Evolutionary conservation across 768 basidiomycete genomes (phyloP).

Genomic region (Neoboletus subvelutipes): DNA sequence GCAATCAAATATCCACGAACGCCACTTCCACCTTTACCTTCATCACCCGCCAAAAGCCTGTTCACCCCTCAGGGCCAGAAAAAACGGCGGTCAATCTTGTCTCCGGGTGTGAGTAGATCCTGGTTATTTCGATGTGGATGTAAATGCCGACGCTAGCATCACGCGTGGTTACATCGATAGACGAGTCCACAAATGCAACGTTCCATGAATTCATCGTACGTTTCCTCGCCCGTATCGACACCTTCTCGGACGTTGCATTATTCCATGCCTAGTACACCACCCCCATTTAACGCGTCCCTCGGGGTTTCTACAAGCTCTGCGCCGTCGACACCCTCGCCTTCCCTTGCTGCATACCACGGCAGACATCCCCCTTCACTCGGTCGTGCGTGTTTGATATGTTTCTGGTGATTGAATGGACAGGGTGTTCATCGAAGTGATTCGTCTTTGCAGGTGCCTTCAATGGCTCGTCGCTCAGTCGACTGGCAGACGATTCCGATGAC

Average conservation of each 20-base stretch:
- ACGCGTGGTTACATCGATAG: background rate
- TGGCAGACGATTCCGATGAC: conserved; percentile 31
- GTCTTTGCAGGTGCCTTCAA: conserved; percentile 28
- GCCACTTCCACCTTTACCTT: conserved; percentile 28
- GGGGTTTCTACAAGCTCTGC: conserved; percentile 29
- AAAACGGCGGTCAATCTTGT: conserved; percentile 27
- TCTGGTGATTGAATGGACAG: background rate
- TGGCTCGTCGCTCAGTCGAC: conserved; percentile 24
- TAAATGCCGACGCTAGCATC: background rate
- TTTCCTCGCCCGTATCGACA: conserved; percentile 30
- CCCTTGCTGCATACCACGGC: conserved; percentile 41
- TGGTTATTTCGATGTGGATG: background rate
- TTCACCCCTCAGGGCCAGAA: conserved; percentile 27
- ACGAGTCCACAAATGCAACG: conserved; percentile 30
- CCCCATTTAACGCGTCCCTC: conserved; percentile 38
- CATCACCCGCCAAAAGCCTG: conserved; percentile 22
- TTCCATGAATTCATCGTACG: conserved; percentile 31
- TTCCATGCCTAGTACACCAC: conserved; percentile 38
- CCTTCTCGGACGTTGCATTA: conserved; percentile 35
- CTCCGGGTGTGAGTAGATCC: conserved; percentile 19
- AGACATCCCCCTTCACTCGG: conserved; percentile 35
- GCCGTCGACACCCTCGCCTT: conserved; percentile 37
- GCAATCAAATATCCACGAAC: conserved; percentile 38
- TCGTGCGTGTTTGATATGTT: conserved; percentile 28
- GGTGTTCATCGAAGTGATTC: background rate